These are phyloP conservation scores for Flaveria brownii DNA, from an alignment of 129 eudicot species.

Conservation along the genomic window DNA sequence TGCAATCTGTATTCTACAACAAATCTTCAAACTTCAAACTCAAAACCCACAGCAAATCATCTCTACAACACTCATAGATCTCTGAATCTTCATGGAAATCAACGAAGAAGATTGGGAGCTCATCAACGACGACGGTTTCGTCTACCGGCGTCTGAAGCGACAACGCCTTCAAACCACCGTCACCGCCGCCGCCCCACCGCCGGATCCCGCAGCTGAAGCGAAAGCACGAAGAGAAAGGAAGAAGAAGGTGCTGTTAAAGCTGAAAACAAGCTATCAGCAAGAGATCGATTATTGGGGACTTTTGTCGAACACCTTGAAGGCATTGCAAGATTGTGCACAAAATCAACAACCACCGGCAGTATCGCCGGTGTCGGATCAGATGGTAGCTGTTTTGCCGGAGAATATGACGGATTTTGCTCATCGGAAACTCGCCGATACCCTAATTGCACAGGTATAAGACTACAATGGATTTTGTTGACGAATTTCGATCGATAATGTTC, in stretches of 20 bases:
- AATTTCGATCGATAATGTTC: background rate
- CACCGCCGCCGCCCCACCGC: slow-evolving; percentile 34
- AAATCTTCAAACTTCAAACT: background rate
- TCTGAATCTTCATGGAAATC: slow-evolving; percentile 31
- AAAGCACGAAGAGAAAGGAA: slow-evolving; percentile 44
- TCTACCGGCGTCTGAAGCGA: slow-evolving; percentile 68
- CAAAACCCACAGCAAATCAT: background rate
- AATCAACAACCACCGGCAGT: slow-evolving; percentile 6
- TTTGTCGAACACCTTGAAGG: slow-evolving; percentile 67
- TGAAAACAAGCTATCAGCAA: slow-evolving; percentile 47
- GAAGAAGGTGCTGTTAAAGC: slow-evolving; percentile 44
- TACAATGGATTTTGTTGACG: too few species aligned
- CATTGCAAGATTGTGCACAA: slow-evolving; percentile 40
- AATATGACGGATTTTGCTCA: slow-evolving; percentile 31
- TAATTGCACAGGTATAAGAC: slow-evolving; percentile 55
- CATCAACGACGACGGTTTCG: slow-evolving; percentile 77
- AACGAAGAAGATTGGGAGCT: slow-evolving; percentile 73
- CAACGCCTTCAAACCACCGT: slow-evolving; percentile 42
- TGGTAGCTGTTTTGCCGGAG: background rate
- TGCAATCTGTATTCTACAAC: background rate
- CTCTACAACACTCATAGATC: background rate
- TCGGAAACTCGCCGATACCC: slow-evolving; percentile 40
- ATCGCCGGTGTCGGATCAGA: background rate
- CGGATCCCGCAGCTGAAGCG: slow-evolving; percentile 61
- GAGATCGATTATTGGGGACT: slow-evolving; percentile 71